These are phyloP conservation scores for Basidioascus undulatus DNA, from an alignment of 768 basidiomycete genomes.

Conservation along the genomic window DNA sequence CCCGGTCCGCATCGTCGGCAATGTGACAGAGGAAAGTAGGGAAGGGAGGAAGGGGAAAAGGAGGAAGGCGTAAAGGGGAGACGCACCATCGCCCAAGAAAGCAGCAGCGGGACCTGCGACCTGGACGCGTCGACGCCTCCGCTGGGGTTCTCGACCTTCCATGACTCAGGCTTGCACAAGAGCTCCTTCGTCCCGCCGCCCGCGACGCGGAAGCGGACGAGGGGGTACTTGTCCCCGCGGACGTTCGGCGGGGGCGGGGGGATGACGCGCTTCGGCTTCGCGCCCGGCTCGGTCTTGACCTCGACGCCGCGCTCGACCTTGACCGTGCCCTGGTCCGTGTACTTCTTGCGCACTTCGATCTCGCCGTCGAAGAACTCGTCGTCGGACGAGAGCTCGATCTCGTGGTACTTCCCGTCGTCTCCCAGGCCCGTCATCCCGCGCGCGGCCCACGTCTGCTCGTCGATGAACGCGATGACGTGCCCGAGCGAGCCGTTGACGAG, in stretches of 20 bases:
- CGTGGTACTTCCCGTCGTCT: conserved; percentile 2
- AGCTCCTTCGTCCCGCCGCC: conserved; percentile 28
- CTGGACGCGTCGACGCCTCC: conserved; percentile 62
- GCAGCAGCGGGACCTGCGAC: conserved; percentile 65
- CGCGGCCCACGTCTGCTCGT: conserved; percentile 6
- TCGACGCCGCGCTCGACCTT: conserved; percentile 1
- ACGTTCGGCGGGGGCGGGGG: background rate
- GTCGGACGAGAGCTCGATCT: conserved; percentile 1
- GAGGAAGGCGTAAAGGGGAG: conserved; percentile 22
- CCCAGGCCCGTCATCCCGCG: background rate
- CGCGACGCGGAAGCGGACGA: conserved; percentile 51
- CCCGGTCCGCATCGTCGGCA: background rate
- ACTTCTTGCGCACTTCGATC: conserved; percentile 5
- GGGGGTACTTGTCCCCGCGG: conserved; percentile 24
- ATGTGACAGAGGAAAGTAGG: conserved; percentile 8
- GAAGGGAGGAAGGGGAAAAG: conserved; percentile 7
- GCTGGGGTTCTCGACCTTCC: conserved; percentile 70
- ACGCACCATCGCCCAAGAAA: conserved; percentile 97
- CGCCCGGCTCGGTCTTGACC: background rate
- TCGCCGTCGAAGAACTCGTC: conserved; percentile 6
- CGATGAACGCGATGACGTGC: conserved; percentile 42
- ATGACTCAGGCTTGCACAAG: conserved; percentile 42
- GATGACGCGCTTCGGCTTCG: conserved; percentile 13
- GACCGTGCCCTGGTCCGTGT: background rate
- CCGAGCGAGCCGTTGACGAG: conserved; percentile 93